phyloP scores from a whole-genome alignment of 805 yeast species.

The Metahyphopichia silvanorum region DNA sequence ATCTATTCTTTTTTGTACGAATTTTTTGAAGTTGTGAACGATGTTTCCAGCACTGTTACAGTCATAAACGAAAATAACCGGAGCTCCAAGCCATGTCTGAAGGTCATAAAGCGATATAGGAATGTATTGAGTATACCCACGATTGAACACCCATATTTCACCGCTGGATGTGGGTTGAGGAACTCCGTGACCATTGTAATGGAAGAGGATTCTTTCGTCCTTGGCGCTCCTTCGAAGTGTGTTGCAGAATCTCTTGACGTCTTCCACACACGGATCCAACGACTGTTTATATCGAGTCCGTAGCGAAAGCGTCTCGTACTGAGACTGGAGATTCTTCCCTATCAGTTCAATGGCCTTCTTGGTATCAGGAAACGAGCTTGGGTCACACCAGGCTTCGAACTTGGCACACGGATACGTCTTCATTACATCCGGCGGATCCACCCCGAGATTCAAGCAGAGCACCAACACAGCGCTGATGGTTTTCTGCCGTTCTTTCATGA shows the following conservation, averaged over 20 bases:
- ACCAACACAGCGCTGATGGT: constrained; percentile 93
- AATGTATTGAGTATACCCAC: constrained; percentile 96
- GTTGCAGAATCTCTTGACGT: constrained; percentile 86
- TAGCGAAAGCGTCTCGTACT: constrained; percentile 84
- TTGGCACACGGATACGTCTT: constrained; percentile 92
- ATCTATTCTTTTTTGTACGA: constrained; percentile 84
- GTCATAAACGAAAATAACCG: constrained; percentile 91
- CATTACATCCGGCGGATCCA: constrained; percentile 94
- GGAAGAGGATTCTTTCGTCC: constrained; percentile 89
- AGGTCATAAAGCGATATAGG: constrained; percentile 94
- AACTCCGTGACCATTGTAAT: constrained; percentile 97
- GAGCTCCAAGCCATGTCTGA: constrained; percentile 98
- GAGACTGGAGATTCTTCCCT: constrained; percentile 82
- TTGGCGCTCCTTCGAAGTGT: constrained; percentile 86
- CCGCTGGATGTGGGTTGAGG: constrained; percentile 96
- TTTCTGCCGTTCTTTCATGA: constrained; percentile 83
- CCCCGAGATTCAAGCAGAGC: constrained; percentile 87
- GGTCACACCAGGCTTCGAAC: constrained; percentile 92
- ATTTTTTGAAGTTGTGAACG: constrained; percentile 81
- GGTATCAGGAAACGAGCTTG: constrained; percentile 73
- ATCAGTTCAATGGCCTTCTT: constrained; percentile 89
- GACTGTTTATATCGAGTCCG: constrained; percentile 88
- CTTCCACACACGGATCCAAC: constrained; percentile 94
- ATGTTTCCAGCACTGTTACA: constrained; percentile 94
- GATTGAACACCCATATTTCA: constrained; percentile 96